These are phyloP conservation scores for Nowakowskiella sp. DNA, from an alignment of 192 early-diverging fungal species.

Conservation along the genomic window DNA sequence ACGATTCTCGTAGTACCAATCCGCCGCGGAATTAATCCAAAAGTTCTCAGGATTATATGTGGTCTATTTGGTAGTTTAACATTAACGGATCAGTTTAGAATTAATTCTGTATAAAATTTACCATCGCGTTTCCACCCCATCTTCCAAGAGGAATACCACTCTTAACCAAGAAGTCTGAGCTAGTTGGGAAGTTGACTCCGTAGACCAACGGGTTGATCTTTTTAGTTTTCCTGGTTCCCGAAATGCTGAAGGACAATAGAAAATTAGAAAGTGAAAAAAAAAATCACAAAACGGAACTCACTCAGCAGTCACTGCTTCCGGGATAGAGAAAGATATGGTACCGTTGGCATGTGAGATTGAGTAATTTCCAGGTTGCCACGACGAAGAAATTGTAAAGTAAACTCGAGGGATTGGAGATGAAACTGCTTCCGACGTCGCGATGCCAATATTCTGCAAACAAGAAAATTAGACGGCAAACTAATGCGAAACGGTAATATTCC, in stretches of 20 bases:
- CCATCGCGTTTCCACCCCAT: neutral
- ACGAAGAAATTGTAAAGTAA: neutral
- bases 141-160: neutral
- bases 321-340: neutral
- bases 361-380: neutral
- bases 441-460: neutral
- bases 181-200: neutral
- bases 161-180: neutral
- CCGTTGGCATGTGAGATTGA: neutral
- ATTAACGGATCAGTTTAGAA: neutral
- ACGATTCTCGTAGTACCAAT: neutral
- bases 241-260: neutral
- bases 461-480: neutral
- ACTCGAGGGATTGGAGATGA: neutral
- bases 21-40: neutral
- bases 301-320: neutral
- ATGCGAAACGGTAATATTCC: neutral
- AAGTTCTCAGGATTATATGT: neutral
- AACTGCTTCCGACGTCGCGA: neutral
- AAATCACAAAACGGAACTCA: neutral
- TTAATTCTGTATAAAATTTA: neutral
- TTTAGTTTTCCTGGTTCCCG: neutral
- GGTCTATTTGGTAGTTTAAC: neutral
- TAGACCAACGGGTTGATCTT: neutral
- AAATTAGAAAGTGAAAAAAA: neutral